A percentile compares a stretch with the other conserved stretches of the same genome.
phyloP scores from a whole-genome alignment of 345 rosid species.

The Murraya koenigii region DNA sequence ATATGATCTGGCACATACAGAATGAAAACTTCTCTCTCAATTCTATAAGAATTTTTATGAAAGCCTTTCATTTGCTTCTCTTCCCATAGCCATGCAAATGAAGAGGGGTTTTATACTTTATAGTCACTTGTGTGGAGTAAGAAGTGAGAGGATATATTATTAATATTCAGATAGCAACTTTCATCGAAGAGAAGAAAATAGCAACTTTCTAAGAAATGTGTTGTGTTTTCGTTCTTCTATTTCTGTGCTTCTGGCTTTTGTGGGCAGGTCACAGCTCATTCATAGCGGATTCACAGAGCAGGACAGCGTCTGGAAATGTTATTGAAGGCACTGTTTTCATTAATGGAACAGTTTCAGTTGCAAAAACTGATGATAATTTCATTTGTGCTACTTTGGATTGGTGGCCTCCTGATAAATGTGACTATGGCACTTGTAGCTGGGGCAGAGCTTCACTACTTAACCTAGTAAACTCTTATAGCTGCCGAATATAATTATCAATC shows the following conservation, averaged over 20 bases:
- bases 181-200: no score
- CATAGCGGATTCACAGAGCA: constrained; percentile 12
- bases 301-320: constrained; percentile 14
- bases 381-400: constrained; percentile 53
- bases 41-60: no score
- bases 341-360: constrained; percentile 38
- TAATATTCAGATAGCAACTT: no score
- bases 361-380: constrained; percentile 38
- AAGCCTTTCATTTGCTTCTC: no score
- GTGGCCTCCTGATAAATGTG: constrained; percentile 59
- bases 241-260: constrained; percentile 20
- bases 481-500: background rate
- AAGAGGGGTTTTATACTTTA: no score
- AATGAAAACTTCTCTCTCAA: no score
- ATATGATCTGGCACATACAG: no score
- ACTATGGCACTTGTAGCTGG: constrained; percentile 51
- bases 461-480: constrained; percentile 23
- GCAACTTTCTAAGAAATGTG: constrained; percentile 17
- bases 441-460: constrained; percentile 43
- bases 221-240: constrained; percentile 20
- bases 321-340: constrained; percentile 32
- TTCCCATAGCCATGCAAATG: no score
- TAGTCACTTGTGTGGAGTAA: no score
- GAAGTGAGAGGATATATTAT: no score
- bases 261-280: constrained; percentile 18